Conservation (phyloP, 2,329 filamentous ascomycete species). For the Alternaria arbusti region DNA sequence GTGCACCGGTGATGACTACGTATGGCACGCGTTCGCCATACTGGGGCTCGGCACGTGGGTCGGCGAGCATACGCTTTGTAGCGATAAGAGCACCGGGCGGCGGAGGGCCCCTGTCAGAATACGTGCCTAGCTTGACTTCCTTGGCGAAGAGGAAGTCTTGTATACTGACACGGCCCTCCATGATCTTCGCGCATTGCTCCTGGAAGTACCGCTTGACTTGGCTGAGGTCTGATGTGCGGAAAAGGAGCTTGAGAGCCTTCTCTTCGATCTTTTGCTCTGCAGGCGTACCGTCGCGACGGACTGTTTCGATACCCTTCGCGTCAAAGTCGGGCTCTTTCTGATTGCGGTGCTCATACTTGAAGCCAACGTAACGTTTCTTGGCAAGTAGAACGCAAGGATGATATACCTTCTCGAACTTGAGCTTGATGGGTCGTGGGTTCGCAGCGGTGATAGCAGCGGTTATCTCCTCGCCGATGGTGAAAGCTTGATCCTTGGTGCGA, state of each 20-base stretch:
- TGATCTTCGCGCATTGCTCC: constrained; percentile 87
- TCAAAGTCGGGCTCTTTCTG: constrained; percentile 89
- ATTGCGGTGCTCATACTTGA: constrained; percentile 84
- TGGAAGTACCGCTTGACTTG: constrained; percentile 91
- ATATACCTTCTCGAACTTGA: constrained; percentile 99
- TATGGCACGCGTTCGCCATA: constrained; percentile 96
- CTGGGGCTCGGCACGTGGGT: constrained; percentile 86
- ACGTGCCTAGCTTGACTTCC: constrained; percentile 89
- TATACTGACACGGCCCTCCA: constrained; percentile 84
- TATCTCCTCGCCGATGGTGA: constrained; percentile 91
- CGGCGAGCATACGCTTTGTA: constrained; percentile 82
- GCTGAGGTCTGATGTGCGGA: constrained; percentile 87
- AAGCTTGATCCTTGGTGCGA: constrained; percentile 84
- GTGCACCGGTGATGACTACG: constrained; percentile 87
- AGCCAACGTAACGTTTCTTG: constrained; percentile 98
- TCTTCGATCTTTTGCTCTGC: constrained; percentile 98
- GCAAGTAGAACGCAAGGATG: constrained; percentile 91
- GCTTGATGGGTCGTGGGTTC: constrained; percentile 90
- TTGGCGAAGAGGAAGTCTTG: constrained; percentile 96
- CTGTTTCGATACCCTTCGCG: constrained; percentile 97
- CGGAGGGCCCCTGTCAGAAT: constrained; percentile 78
- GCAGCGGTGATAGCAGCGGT: constrained; percentile 83
- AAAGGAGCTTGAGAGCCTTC: constrained; percentile 85
- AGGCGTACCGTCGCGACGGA: constrained; percentile 90
- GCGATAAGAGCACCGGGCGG: constrained; percentile 91